Conservation (phyloP, 1,284 basidiomycete species). For the Austropuccinia psidii region DNA sequence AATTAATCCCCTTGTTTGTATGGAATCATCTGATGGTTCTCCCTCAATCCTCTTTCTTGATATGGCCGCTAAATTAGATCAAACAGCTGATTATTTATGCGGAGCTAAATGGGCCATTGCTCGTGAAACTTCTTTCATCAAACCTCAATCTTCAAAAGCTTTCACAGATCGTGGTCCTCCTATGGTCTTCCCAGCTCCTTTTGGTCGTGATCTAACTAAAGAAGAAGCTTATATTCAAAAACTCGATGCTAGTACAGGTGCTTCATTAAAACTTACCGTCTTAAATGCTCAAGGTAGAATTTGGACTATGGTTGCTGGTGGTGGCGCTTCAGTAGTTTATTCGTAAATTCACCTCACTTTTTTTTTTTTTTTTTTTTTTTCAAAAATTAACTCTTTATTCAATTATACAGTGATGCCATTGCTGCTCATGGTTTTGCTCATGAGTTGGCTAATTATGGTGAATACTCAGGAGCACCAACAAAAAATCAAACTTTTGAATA, state of each 20-base stretch:
- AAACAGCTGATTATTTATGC: slow-evolving; percentile 95
- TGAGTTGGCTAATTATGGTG: slow-evolving; percentile 98
- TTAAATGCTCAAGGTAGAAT: slow-evolving; percentile 89
- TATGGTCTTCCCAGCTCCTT: slow-evolving; percentile 83
- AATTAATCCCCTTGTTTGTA: slow-evolving; percentile 96
- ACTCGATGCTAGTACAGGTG: slow-evolving; percentile 91
- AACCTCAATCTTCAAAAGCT: slow-evolving; percentile 54
- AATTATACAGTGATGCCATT: slow-evolving; percentile 71
- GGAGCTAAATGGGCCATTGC: slow-evolving; percentile 99
- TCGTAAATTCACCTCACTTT: slow-evolving; percentile 42
- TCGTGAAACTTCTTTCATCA: slow-evolving; percentile 67
- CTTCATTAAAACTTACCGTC: slow-evolving; percentile 95
- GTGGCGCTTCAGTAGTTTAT: slow-evolving; percentile 68
- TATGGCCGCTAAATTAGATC: slow-evolving; percentile 99
- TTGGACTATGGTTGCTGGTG: slow-evolving; percentile 99
- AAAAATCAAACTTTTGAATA: slow-evolving; percentile 99
- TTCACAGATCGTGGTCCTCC: slow-evolving; percentile 89
- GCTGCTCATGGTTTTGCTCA: slow-evolving; percentile 92
- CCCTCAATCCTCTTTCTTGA: slow-evolving; percentile 91
- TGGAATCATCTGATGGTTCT: slow-evolving; percentile 68
- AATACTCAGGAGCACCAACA: slow-evolving; percentile 97
- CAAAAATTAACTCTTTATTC: background rate
- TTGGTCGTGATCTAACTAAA: slow-evolving; percentile 95
- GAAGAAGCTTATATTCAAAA: slow-evolving; percentile 99
- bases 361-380: background rate